Conservation (phyloP, 1,284 basidiomycete genomes). For the Heterobasidion parviporum region DNA sequence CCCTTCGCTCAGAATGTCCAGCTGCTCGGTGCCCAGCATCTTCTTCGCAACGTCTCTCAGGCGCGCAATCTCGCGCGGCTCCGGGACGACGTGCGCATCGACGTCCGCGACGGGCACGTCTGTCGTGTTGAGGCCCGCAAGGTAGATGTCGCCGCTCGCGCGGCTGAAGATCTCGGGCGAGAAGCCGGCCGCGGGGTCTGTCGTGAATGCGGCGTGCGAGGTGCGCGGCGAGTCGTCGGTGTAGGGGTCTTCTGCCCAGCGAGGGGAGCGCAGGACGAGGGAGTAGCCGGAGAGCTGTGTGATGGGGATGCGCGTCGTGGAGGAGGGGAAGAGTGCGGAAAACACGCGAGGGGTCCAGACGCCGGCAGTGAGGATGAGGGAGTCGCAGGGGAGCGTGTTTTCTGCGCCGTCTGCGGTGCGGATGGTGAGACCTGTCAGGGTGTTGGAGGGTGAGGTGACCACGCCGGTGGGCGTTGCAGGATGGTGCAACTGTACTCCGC, state of each 20-base stretch:
- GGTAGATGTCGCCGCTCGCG: constrained; percentile 20
- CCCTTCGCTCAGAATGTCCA: constrained; percentile 17
- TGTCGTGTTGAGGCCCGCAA: constrained; percentile 26
- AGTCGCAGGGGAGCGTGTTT: constrained; percentile 28
- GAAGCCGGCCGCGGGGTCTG: constrained; percentile 19
- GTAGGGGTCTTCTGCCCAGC: constrained; percentile 12
- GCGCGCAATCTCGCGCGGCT: constrained; percentile 8
- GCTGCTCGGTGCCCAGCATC: constrained; percentile 16
- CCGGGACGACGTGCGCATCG: constrained; percentile 15
- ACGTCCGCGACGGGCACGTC: constrained; percentile 20
- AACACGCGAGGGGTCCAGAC: constrained; percentile 57
- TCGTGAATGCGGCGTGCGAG: constrained; percentile 26
- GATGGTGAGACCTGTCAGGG: constrained; percentile 6
- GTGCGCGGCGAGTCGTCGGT: constrained; percentile 10
- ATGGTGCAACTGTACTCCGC: constrained; percentile 31
- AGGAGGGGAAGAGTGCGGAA: constrained; percentile 35
- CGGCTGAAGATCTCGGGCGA: constrained; percentile 29
- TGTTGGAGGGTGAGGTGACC: constrained; percentile 13
- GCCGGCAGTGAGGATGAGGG: constrained; percentile 47
- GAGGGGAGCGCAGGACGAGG: constrained; percentile 19
- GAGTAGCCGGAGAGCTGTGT: constrained; percentile 24
- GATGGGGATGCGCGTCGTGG: constrained; percentile 21
- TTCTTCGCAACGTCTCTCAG: constrained; percentile 16
- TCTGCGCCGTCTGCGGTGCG: constrained; percentile 13
- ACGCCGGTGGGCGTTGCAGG: constrained; percentile 18